Evolutionary conservation across 495 filamentous ascomycete genomes (phyloP).

Genomic region (Penicillium steckii): DNA sequence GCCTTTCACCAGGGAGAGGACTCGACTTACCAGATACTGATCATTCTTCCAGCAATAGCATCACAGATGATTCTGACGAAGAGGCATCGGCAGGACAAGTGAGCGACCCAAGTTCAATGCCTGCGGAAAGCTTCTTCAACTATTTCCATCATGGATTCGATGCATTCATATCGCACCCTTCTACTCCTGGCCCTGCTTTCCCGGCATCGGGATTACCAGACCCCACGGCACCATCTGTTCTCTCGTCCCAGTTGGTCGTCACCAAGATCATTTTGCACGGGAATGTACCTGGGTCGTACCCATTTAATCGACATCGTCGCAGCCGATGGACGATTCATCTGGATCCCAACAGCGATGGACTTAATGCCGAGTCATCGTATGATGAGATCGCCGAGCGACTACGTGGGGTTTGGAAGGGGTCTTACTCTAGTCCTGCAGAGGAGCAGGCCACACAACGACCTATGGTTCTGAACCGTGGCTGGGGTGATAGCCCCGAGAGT

Average conservation of each 20-base stretch:
- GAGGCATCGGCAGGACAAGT: constrained; percentile 36
- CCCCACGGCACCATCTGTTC: constrained; percentile 30
- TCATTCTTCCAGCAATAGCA: constrained; percentile 73
- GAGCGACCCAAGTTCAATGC: constrained; percentile 39
- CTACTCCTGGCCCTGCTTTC: constrained; percentile 63
- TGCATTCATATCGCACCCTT: constrained; percentile 80
- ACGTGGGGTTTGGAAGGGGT: constrained; percentile 67
- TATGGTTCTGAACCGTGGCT: constrained; percentile 87
- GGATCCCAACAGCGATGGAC: constrained; percentile 19
- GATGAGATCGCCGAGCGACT: constrained; percentile 64
- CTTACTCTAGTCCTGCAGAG: constrained; percentile 59
- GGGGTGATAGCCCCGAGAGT: constrained; percentile 88
- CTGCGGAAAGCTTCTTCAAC: constrained; percentile 86
- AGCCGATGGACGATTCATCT: constrained; percentile 81
- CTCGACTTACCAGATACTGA: constrained; percentile 66
- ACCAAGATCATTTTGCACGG: constrained; percentile 90
- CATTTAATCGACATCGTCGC: constrained; percentile 91
- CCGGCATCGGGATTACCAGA: constrained; percentile 42
- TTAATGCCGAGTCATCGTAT: constrained; percentile 79
- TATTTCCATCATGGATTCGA: constrained; percentile 96
- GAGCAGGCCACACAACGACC: constrained; percentile 65
- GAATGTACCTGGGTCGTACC: constrained; percentile 93
- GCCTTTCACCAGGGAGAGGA: constrained; percentile 43
- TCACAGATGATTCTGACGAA: constrained; percentile 76
- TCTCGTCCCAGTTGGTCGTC: constrained; percentile 66